Base-by-base conservation (phyloP, 495 filamentous ascomycete species). In the Neurospora tetraspora region DNA sequence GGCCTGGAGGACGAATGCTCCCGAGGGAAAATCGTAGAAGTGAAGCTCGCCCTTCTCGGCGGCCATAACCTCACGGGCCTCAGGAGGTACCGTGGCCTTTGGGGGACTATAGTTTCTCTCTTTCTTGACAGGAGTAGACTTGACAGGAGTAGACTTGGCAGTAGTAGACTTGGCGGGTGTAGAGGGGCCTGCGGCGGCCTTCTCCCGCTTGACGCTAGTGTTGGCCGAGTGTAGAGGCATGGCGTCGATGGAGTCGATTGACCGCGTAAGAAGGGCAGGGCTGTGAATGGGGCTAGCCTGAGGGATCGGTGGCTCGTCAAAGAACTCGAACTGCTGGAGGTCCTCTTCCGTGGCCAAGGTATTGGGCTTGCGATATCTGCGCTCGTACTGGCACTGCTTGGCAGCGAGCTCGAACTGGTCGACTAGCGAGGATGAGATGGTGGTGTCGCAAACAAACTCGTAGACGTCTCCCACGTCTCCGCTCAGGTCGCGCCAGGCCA, bases 401-500 rank as follows among this genome's bases (percentile, higher is more conserved):
- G 96, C 94, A 45, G 93, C 91, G 38, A 91, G 85, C 80, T 94
- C 92, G 81, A 99, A 98, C 9, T 89, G 88, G 27, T 90, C 84
- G 11, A 94, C 91, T 74, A 93, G 91, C 16, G 88, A 86, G 7
- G 90, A 83, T 42, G 89, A 85, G 38, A 91, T 89, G 36, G 88
- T 88, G 10, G 83, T 78, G 80, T 98, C 96, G 82, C 95, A 98
- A 74, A 98, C 91, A 77, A 98, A 98, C 81, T 99, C 95, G 84
- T 92, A 98, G 16, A 98, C 87, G 80, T 99, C 96, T 39, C 94
- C 95, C 7, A 89, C 85, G 85, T 98, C 96, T 43, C 96, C 96
- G 79, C 93, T 97, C 75, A 98, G 82, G 79, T 98, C 96, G 65
- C 93, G 90, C 96, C 96, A 99, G 53, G 94, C 94, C 72, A 99